Evolutionary conservation across 768 basidiomycete genomes (phyloP), one percentile per base, ranked within the genome.

Genomic region (Mycena kentingensis): DNA sequence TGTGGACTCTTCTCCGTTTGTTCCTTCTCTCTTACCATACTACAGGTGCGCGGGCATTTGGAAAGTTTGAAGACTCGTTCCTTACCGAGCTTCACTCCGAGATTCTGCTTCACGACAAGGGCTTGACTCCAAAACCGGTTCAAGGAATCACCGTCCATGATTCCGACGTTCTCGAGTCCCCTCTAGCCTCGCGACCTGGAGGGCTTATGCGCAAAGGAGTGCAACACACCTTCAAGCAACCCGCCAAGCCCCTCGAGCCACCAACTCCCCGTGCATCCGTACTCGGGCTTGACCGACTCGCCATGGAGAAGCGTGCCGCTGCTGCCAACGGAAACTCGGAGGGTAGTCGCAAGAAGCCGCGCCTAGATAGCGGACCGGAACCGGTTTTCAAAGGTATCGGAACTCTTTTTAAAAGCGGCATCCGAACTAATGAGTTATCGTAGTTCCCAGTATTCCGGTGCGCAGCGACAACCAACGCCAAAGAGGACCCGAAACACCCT

Each of bases 401-500:
- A 1, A 7, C 24, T 22, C n/a, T 22, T 15, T 44, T 2, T 36
- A 22, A 42, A 51, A 26, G 15, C 28, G n/a, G n/a, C n/a, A n/a
- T n/a, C n/a, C n/a, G n/a, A n/a, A 18, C 51, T 63, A 55, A 63
- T 46, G 26, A n/a, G 39, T 19, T 32, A n/a, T n/a, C 29, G 5
- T 52, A 97, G 95, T 98, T 18, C 95, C 95, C 0, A 78, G 69
- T 32, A 67, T 95, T 19, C 95, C 93, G 52, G 73, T 74, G 13
- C 77, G 81, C 39, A 70, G 66, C 34, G 68, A 73, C n/a, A 83
- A 87, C 62, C 65, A 78, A 2, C 81, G 96, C 5, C 84, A 89
- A 54, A 76, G 89, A 53, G 90, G 85, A 0, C 88, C 88, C 60
- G 96, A 97, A 60, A 98, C 96, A 0, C 96, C 96, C 0, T 96